A percentile compares a stretch with the other conserved stretches of the same genome.
Evolutionary conservation across 179 eudicot genomes (phyloP).

Genomic region (Gypsophila paniculata): DNA sequence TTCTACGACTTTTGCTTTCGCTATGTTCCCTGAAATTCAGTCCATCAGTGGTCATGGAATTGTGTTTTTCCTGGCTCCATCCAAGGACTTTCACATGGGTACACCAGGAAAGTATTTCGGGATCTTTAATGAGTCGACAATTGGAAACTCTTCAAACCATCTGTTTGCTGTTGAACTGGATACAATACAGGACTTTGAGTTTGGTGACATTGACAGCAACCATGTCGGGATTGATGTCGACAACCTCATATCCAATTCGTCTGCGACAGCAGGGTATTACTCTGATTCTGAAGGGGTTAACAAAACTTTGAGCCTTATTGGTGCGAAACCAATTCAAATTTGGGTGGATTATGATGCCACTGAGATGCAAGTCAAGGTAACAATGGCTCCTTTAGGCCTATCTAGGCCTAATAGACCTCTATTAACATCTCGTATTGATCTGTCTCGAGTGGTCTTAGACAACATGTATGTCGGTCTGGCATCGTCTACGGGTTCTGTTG

Average conservation of each 20-base stretch:
- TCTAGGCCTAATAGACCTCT: conserved; percentile 30
- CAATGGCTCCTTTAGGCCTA: conserved; percentile 31
- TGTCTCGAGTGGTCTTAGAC: conserved; percentile 26
- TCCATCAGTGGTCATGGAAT: conserved; percentile 35
- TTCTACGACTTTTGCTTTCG: conserved; percentile 39
- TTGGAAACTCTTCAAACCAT: conserved; percentile 28
- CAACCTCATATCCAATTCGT: conserved; percentile 24
- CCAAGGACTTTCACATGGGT: conserved; percentile 25
- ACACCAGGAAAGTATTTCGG: conserved; percentile 32
- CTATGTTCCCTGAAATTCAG: conserved; percentile 33
- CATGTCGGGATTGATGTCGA: conserved; percentile 45
- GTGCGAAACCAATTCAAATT: conserved; percentile 34
- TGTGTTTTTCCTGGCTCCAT: conserved; percentile 33
- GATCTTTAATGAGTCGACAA: conserved; percentile 26
- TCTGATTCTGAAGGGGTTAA: conserved; percentile 14
- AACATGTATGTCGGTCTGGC: conserved; percentile 40
- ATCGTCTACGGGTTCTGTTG: conserved; percentile 30
- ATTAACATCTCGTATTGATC: conserved; percentile 24
- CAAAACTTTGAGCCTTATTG: conserved; percentile 25
- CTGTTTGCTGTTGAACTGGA: conserved; percentile 40
- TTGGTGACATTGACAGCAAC: conserved; percentile 33
- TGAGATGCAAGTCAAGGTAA: conserved; percentile 21
- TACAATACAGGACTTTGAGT: conserved; percentile 27
- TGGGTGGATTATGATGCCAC: conserved; percentile 42
- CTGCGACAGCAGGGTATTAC: conserved; percentile 30